Base-by-base conservation (phyloP, 2,329 filamentous ascomycete genomes). In the Xylaria sp. region DNA sequence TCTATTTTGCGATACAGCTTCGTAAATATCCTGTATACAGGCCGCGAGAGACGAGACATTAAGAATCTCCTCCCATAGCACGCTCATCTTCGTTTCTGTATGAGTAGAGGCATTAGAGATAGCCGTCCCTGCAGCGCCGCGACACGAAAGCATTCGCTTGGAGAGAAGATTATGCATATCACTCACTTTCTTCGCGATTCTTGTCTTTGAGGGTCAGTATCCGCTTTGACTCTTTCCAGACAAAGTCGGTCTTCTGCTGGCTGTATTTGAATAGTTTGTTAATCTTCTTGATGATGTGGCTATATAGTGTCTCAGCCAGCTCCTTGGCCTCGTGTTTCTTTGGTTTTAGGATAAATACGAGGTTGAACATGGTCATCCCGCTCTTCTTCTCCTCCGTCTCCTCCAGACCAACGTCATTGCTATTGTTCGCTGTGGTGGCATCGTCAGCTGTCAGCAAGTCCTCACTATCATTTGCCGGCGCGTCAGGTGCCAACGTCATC, bases 281-380 rank as follows among this genome's bases (percentile, higher is more conserved):
- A 70, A 97, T 89, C 77, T 96, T 96, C 76, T 94, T 95, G 67
- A 94, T 90, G 40, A 98, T 89, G 74, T 97, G 91, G 57, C 91
- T 84, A 75, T 97, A 97, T 73, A 97, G 77, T 4, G 80, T 89
- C 67, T 96, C 91, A 45, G 90, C 86, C 47, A 96, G 72, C 81
- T 85, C 83, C 60, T 91, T 90, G 67, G 90, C 88, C 73, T 97
- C 91, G 60, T 94, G 82, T 55, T 89, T 87, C 52, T 89, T 89
- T 2, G 93, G 91, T 68, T 92, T 90, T 67, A 97, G 81, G 53
- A 97, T 91, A 75, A 98, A 98, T 23, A 98, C 93, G 11, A 97
- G 86, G 75, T 97, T 96, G 78, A 99, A 99, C 94, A 98, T 98
- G 66, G 89, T 93, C 91, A 98, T 94, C 49, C 87, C 86, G 67